Percentiles rank a stretch among this genome's conserved stretches.
phyloP scores from a whole-genome alignment of 139 green algal genomes.

The Edaphochlamys debaryana region DNA sequence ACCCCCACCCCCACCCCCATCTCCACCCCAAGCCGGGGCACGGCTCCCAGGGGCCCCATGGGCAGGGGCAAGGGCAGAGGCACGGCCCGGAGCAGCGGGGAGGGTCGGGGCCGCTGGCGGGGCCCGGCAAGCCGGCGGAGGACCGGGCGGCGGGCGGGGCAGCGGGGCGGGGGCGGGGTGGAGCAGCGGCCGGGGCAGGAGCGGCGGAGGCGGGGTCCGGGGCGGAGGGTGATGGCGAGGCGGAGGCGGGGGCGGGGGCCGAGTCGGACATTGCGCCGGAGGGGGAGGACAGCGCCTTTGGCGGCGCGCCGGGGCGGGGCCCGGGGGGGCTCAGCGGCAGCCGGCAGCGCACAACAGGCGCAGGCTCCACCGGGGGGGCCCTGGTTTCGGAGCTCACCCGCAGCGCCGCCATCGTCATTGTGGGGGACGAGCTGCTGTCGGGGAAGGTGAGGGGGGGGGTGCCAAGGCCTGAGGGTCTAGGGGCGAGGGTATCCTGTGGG shows the following conservation, averaged over 20 bases:
- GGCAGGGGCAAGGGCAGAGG: too few relatives aligned
- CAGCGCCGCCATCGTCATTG: conserved; percentile 59
- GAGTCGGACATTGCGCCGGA: too few relatives aligned
- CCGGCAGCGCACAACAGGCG: not conserved
- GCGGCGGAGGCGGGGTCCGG: not conserved
- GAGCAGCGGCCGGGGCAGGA: too few relatives aligned
- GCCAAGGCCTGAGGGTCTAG: not conserved
- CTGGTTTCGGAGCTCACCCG: not conserved
- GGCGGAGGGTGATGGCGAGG: too few relatives aligned
- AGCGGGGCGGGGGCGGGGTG: not conserved
- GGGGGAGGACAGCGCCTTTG: too few relatives aligned
- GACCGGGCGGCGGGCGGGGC: too few relatives aligned
- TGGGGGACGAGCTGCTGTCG: conserved; percentile 84
- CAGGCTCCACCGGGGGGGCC: not conserved
- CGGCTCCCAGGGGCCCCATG: not conserved
- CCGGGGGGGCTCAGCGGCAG: not conserved
- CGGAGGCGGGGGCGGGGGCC: too few relatives aligned
- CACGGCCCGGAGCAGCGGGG: not conserved
- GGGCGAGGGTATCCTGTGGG: not conserved
- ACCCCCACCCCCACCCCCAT: not conserved
- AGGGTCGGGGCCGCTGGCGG: too few relatives aligned
- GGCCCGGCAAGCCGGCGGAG: too few relatives aligned
- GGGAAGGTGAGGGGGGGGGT: conserved; percentile 58
- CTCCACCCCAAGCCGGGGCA: too few relatives aligned
- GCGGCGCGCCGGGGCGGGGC: too few relatives aligned